Conservation (phyloP, 371 early-diverging fungal species). For the Mortierella sp. region DNA sequence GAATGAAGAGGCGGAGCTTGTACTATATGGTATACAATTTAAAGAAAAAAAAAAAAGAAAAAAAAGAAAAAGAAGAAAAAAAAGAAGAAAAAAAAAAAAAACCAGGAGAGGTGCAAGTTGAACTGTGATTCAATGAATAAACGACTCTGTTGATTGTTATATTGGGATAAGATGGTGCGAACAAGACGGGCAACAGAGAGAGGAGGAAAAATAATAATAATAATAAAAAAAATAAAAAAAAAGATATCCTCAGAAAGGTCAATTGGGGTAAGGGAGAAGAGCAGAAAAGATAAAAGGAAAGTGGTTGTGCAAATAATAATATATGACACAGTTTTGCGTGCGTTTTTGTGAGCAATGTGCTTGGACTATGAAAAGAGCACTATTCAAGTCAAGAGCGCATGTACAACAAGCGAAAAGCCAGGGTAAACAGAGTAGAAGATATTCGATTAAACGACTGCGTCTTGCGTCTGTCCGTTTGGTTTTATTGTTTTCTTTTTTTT, state of each 20-base stretch:
- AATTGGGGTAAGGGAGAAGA: background rate
- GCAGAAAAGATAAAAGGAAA: background rate
- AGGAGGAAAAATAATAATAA: too few species aligned
- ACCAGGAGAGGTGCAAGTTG: background rate
- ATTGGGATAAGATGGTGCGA: too few species aligned
- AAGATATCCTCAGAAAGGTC: background rate
- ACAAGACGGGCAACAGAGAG: background rate
- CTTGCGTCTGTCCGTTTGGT: background rate
- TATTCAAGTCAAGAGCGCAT: too few species aligned
- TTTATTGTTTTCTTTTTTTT: background rate
- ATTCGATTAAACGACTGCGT: too few species aligned
- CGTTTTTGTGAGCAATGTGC: slow-evolving; percentile 30
- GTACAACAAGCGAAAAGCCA: background rate
- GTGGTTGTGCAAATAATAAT: slow-evolving; percentile 1
- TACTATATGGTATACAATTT: background rate
- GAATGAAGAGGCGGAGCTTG: background rate
- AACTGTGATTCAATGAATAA: background rate
- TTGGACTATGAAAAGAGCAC: slow-evolving; percentile 4
- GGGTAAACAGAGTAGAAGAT: background rate
- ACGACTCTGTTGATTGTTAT: background rate
- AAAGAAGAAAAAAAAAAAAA: background rate
- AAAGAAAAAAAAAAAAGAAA: background rate
- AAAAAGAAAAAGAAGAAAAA: background rate
- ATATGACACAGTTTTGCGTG: background rate
- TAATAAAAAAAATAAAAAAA: background rate